Evolutionary conservation across 192 early-diverging fungal genomes (phyloP).

Genomic region (Coemansia sp.): DNA sequence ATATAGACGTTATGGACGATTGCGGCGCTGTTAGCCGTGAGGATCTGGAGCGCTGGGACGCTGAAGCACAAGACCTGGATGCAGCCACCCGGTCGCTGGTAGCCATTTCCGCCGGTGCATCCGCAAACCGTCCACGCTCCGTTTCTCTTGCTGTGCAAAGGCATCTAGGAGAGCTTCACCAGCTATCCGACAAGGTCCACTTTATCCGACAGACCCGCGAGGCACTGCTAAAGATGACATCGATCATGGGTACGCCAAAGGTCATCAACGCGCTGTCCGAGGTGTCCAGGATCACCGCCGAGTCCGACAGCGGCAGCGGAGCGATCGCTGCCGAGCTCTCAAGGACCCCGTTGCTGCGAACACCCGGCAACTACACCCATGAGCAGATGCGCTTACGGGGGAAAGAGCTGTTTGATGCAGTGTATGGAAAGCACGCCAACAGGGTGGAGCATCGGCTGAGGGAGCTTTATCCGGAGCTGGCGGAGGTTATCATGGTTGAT

Average conservation of each 20-base stretch:
- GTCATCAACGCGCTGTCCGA: conserved; percentile 32
- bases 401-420: conserved; percentile 17
- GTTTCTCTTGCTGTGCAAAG: conserved; percentile 10
- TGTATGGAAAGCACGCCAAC: conserved; percentile 28
- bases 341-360: conserved; percentile 1
- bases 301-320: neutral
- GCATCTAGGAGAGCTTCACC: conserved; percentile 17
- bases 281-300: conserved; percentile 14
- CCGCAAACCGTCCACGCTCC: conserved; percentile 19
- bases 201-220: conserved; percentile 41
- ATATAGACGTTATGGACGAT: neutral
- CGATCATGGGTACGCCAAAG: conserved; percentile 37
- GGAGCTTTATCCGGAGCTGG: conserved; percentile 33
- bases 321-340: conserved; percentile 11
- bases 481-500: conserved; percentile 33
- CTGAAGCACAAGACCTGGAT: conserved; percentile 14
- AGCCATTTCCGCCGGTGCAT: conserved; percentile 15
- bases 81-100: conserved; percentile 20
- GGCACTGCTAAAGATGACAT: conserved; percentile 35
- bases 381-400: conserved; percentile 23
- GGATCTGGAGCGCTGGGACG: conserved; percentile 13
- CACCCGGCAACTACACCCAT: conserved; percentile 12
- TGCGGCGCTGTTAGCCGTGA: neutral
- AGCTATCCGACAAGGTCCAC: conserved; percentile 8
- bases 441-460: conserved; percentile 22